phyloP scores from a whole-genome alignment of 345 rosid species.

The Citrus reticulata region DNA sequence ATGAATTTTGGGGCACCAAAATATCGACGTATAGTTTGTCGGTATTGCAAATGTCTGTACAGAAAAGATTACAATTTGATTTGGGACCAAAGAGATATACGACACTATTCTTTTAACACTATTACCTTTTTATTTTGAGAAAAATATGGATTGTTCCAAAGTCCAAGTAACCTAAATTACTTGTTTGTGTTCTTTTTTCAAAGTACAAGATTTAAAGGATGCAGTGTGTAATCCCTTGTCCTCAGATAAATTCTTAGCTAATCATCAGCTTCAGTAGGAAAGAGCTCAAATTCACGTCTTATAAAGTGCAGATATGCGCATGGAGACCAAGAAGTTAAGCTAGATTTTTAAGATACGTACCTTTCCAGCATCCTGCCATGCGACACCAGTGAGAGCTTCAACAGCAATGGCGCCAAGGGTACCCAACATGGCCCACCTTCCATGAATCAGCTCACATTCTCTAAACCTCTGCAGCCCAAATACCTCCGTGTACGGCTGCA shows the following conservation, averaged over 20 bases:
- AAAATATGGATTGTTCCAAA: neutral
- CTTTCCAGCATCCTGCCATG: slow-evolving; percentile 85
- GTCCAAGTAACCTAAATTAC: neutral
- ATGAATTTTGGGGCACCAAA: neutral
- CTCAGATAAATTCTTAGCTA: neutral
- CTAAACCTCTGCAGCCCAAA: slow-evolving; percentile 84
- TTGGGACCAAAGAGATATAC: neutral
- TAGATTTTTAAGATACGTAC: slow-evolving; percentile 14
- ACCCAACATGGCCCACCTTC: slow-evolving; percentile 92
- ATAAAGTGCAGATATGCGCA: neutral
- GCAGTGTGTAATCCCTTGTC: too few species aligned
- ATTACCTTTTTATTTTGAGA: neutral
- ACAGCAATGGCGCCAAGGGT: slow-evolving; percentile 65
- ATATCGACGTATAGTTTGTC: neutral
- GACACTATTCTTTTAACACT: too few species aligned
- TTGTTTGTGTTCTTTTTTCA: too few species aligned
- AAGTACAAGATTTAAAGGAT: too few species aligned
- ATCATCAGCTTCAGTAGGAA: neutral
- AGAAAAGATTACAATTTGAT: neutral
- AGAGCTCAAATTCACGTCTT: neutral
- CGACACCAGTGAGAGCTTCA: slow-evolving; percentile 62
- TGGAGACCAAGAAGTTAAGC: too few species aligned
- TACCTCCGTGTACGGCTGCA: slow-evolving; percentile 83
- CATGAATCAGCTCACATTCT: slow-evolving; percentile 93
- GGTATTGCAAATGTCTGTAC: too few species aligned